Evolutionary conservation across 208 protist species (phyloP).

Genomic region (Acanthamoeba polyphaga): DNA sequence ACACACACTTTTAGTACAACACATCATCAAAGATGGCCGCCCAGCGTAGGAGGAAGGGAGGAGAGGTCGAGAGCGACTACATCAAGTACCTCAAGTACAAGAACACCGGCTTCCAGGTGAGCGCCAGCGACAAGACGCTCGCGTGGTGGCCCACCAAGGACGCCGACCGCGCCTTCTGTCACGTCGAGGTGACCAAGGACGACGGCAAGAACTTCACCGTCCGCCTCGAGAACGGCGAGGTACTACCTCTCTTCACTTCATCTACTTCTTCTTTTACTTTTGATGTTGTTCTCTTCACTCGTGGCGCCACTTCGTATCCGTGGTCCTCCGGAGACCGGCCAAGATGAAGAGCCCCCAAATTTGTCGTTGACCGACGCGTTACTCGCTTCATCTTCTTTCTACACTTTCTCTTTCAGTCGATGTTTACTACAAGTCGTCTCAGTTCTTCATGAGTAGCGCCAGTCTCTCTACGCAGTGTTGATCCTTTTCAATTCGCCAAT

Average conservation of each 20-base stretch:
- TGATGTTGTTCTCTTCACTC: no score
- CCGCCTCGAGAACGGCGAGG: constrained; percentile 67
- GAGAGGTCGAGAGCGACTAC: constrained; percentile 78
- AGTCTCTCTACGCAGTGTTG: not conserved
- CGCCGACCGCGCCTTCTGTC: constrained; percentile 76
- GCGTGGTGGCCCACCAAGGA: constrained; percentile 85
- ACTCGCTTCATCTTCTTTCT: no score
- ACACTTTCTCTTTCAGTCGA: no score
- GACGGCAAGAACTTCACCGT: constrained; percentile 78
- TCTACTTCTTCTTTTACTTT: no score
- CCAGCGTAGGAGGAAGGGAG: constrained; percentile 15
- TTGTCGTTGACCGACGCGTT: no score
- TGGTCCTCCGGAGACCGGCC: no score
- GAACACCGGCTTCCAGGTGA: constrained; percentile 77
- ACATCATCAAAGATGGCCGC: constrained; percentile 28
- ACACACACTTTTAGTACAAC: not conserved
- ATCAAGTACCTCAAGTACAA: constrained; percentile 82
- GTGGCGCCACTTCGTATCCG: no score
- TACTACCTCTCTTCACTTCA: not conserved
- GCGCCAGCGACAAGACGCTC: constrained; percentile 82
- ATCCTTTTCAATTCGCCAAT: not conserved
- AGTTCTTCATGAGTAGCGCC: no score
- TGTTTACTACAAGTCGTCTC: no score
- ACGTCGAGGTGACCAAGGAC: constrained; percentile 80
- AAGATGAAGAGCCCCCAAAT: no score